Conservation (phyloP, 2,329 filamentous ascomycete genomes). For the Ascochyta koolunga region DNA sequence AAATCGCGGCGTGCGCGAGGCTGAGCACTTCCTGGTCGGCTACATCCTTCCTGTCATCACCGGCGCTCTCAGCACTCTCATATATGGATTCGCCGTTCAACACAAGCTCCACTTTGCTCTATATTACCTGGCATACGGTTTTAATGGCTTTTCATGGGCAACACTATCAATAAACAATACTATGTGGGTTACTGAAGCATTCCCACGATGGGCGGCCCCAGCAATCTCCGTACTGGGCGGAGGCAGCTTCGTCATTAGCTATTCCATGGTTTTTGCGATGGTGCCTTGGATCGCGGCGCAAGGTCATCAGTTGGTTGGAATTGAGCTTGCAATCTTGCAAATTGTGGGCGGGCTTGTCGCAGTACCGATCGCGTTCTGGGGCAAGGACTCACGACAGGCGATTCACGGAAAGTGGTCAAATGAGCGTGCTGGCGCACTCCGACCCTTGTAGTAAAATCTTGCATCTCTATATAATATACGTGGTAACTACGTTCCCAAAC, state of each 20-base stretch:
- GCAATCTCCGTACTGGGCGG: constrained; percentile 35
- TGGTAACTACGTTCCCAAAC: background rate
- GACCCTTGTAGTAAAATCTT: constrained; percentile 23
- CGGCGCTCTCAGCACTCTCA: constrained; percentile 27
- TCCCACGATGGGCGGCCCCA: constrained; percentile 42
- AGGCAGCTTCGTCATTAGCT: constrained; percentile 31
- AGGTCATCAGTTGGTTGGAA: constrained; percentile 35
- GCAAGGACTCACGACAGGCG: constrained; percentile 34
- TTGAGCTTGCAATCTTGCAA: constrained; percentile 47
- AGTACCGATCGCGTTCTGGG: constrained; percentile 41
- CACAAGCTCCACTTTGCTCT: constrained; percentile 16
- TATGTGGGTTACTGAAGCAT: constrained; percentile 42
- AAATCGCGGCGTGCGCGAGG: constrained; percentile 38
- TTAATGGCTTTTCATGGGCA: constrained; percentile 37
- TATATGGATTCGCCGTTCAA: constrained; percentile 36
- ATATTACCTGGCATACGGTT: constrained; percentile 36
- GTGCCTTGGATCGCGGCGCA: constrained; percentile 34
- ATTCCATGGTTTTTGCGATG: constrained; percentile 31
- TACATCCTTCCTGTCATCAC: constrained; percentile 36
- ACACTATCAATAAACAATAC: constrained; percentile 34
- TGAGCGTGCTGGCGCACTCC: constrained; percentile 35
- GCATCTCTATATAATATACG: background rate
- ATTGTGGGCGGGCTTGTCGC: constrained; percentile 33
- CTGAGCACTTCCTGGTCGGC: constrained; percentile 40
- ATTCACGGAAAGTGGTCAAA: constrained; percentile 38